A percentile compares a stretch with the other conserved stretches of the same genome.
Evolutionary conservation across 805 yeast species (phyloP).

Genomic region (Maudiozyma bulderi): DNA sequence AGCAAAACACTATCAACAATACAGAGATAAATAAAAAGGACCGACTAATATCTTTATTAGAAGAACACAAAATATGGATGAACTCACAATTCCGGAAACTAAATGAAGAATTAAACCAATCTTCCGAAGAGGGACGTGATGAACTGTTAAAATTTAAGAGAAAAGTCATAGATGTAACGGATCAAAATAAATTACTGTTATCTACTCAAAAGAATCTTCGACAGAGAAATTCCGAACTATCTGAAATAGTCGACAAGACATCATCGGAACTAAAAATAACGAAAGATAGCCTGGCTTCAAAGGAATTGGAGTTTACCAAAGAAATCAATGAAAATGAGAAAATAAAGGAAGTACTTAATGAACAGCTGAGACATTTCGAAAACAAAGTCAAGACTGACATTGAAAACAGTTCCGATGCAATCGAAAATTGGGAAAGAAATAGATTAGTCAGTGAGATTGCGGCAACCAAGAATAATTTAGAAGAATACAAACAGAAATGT

Average conservation of each 20-base stretch:
- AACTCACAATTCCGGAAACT: slow-evolving; percentile 7
- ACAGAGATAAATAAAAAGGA: neutral
- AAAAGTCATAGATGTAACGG: slow-evolving; percentile 24
- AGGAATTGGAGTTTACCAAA: slow-evolving; percentile 42
- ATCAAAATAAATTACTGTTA: slow-evolving; percentile 2
- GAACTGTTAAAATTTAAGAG: slow-evolving; percentile 8
- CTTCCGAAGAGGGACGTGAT: slow-evolving; percentile 8
- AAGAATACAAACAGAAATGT: slow-evolving; percentile 24
- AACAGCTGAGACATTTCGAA: slow-evolving; percentile 27
- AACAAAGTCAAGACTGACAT: slow-evolving; percentile 46
- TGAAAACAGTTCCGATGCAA: slow-evolving; percentile 19
- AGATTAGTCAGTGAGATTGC: slow-evolving; percentile 26
- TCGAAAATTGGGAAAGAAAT: neutral
- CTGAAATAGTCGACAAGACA: slow-evolving; percentile 34
- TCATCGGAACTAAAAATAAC: slow-evolving; percentile 38
- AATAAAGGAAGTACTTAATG: slow-evolving; percentile 30
- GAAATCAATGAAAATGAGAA: slow-evolving; percentile 58
- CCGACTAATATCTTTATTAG: slow-evolving; percentile 11
- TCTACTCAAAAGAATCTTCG: slow-evolving; percentile 7
- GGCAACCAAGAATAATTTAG: slow-evolving; percentile 21
- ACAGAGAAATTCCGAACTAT: neutral
- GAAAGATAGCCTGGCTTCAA: slow-evolving; percentile 33
- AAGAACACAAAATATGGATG: slow-evolving; percentile 29
- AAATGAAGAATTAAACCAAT: slow-evolving; percentile 5
- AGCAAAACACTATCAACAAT: too few relatives aligned